Base-by-base conservation (phyloP, 345 rosid genomes). In the Arabidopsis arenosa region DNA sequence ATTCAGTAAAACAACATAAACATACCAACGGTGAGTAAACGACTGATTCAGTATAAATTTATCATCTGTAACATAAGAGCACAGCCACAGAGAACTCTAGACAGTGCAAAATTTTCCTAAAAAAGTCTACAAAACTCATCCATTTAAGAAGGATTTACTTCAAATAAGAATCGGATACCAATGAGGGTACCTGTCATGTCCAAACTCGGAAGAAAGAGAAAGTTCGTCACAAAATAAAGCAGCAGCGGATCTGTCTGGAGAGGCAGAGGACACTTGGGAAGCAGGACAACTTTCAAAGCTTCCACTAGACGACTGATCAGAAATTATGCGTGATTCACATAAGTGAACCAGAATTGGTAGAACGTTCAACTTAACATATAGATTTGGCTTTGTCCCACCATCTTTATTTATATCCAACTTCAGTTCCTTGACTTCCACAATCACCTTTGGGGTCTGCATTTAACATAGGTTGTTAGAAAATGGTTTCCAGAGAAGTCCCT, bases 191-290 rank as follows among this genome's bases (percentile, higher is more conserved):
- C 98, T 89, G 62, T 88, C 82, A 86, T 89, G 97, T 66, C 90
- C 93, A 74, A 92, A 95, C 84, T 95, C 94, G 58, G 91, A 86
- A 40, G 90, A 86, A 52, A 95, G 86, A 71, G 88, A 86, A 75
- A 95, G 60, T 58, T 90, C 94, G 75, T 95, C 96, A 71, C 98
- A 92, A 86, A 53, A 75, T 68, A 90, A 86, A 74, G 89, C 80
- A 78, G 93, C 87, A 79, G 87, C 79, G 54, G 92, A 81, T 77
- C 80, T 88, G 74, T 90, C 97, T 56, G 72, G 63, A 58, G 76
- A 23, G 73, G 79, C 78, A 72, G 77, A 80, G 39, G 89, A 64
- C 14, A 81, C 40, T 78, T 88, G 93, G 61, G 73, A 69, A 44
- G 84, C 73, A 83, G 84, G 68, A 58, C 68, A 79, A 45, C 82